Evolutionary conservation across 139 green algal species (phyloP), one percentile per base, ranked within the genome.

Genomic region (Pleodorina starrii): DNA sequence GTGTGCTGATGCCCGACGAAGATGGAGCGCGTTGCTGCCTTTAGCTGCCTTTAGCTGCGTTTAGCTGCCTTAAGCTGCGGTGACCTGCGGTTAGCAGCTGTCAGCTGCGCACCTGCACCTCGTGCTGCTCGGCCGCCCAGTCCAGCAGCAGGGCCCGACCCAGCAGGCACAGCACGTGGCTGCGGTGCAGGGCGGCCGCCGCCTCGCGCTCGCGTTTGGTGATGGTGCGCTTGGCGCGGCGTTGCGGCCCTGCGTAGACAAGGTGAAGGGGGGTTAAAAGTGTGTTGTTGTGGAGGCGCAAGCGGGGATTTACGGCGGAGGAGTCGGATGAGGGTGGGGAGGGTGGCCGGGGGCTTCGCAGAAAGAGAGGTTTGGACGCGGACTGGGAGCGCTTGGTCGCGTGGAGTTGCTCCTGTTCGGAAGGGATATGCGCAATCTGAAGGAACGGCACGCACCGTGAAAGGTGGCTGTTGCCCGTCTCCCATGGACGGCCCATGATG

Each of bases 81-180:
- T n/a, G n/a, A n/a, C n/a, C n/a, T n/a, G n/a, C n/a, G n/a, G n/a
- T n/a, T n/a, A n/a, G n/a, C n/a, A n/a, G n/a, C n/a, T n/a, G n/a
- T n/a, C n/a, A n/a, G n/a, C n/a, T n/a, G n/a, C n/a, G 0, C 46
- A 94, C 94, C 91, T 98, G 96, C 43, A 98, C 84, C 76, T 95
- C 63, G 0, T 84, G 78, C 48, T 94, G 76, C 69, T 88, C 68
- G 0, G 96, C 94, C 23, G 92, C 93, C 19, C 51, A 77, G 72
- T 98, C 96, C 27, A 85, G 44, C 43, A 85, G 35, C 57, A 79
- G 54, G 7, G 75, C 74, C 43, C 85, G 54, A 17, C 19, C 85
- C 29, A 69, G 17, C 4, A 90, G 74, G 75, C 85, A 90, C 74
- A 90, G 75, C 54, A 59, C 57, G 59, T 84, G 76, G 54, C 54